Conservation (phyloP, 306 rosid genomes). For the Lotus japonicus region DNA sequence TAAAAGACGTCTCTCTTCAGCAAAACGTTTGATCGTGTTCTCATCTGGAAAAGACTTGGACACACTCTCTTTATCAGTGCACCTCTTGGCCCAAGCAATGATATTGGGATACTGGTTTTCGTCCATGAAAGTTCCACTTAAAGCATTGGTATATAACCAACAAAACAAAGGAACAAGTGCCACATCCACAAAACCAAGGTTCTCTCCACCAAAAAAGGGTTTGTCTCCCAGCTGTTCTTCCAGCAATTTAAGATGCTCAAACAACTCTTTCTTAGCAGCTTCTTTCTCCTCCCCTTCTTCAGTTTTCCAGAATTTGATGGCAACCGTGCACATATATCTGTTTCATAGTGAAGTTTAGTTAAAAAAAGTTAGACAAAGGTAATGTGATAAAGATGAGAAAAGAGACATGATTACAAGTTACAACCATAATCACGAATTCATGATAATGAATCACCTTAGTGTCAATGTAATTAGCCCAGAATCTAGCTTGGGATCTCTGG, state of each 20-base stretch:
- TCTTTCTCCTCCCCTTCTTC: slow-evolving; percentile 38
- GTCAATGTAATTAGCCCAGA: slow-evolving; percentile 29
- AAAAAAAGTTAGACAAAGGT: no score
- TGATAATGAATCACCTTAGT: slow-evolving; percentile 8
- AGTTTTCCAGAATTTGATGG: neutral
- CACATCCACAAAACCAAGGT: slow-evolving; percentile 39
- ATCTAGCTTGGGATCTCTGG: slow-evolving; percentile 20
- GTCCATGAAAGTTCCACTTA: neutral
- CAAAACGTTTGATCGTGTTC: slow-evolving; percentile 7
- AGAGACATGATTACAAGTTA: neutral
- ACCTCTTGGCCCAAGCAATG: slow-evolving; percentile 36
- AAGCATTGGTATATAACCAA: slow-evolving; percentile 15
- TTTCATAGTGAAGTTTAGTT: no score
- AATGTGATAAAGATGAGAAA: neutral
- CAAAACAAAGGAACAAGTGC: slow-evolving; percentile 26
- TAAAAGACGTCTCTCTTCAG: neutral
- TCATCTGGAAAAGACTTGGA: slow-evolving; percentile 30
- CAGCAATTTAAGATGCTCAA: slow-evolving; percentile 12
- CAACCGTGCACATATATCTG: no score
- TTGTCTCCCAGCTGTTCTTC: slow-evolving; percentile 22
- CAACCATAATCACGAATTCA: neutral
- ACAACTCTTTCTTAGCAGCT: slow-evolving; percentile 19
- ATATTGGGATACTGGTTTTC: slow-evolving; percentile 32
- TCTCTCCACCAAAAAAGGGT: slow-evolving; percentile 31
- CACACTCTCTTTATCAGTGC: slow-evolving; percentile 26